A percentile compares a stretch with the other conserved stretches of the same genome.
Evolutionary conservation across 441 rosid species (phyloP).

Genomic region (Mallotus repandus): DNA sequence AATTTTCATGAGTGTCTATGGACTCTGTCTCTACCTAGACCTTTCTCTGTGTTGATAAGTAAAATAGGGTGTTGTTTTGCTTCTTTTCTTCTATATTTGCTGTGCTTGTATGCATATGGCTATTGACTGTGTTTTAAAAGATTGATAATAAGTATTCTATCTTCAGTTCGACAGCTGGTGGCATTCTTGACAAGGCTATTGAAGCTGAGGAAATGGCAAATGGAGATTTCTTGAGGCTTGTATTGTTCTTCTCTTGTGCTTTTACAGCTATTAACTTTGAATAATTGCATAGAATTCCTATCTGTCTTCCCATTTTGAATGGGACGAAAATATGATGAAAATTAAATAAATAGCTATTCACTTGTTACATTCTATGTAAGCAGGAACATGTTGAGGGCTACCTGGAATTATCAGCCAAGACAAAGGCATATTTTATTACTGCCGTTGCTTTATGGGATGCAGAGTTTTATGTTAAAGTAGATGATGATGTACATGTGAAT

Average conservation of each 20-base stretch:
- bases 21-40: not conserved
- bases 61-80: not conserved
- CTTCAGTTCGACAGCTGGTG: conserved; percentile 49
- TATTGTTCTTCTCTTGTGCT: conserved; percentile 25
- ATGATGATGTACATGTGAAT: conserved; percentile 91
- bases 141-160: conserved; percentile 16
- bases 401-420: conserved; percentile 80
- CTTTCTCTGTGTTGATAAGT: not conserved
- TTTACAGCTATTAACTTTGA: conserved; percentile 1
- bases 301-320: conserved; percentile 5
- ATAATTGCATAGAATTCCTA: not conserved
- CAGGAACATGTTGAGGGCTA: conserved; percentile 89
- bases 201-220: conserved; percentile 66
- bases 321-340: conserved; percentile 3
- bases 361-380: conserved; percentile 12
- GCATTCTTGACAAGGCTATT: conserved; percentile 71
- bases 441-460: conserved; percentile 87
- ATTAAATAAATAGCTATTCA: not conserved
- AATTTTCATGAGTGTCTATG: not conserved
- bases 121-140: not conserved
- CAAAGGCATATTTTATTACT: conserved; percentile 66
- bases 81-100: not conserved
- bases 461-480: conserved; percentile 87
- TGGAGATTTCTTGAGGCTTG: conserved; percentile 90
- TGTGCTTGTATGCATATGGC: not conserved